Percentiles rank a stretch among this genome's conserved stretches.
These are phyloP conservation scores for Magnusiomyces starmeri DNA, from an alignment of 1,139 yeast species.

Conservation along the genomic window DNA sequence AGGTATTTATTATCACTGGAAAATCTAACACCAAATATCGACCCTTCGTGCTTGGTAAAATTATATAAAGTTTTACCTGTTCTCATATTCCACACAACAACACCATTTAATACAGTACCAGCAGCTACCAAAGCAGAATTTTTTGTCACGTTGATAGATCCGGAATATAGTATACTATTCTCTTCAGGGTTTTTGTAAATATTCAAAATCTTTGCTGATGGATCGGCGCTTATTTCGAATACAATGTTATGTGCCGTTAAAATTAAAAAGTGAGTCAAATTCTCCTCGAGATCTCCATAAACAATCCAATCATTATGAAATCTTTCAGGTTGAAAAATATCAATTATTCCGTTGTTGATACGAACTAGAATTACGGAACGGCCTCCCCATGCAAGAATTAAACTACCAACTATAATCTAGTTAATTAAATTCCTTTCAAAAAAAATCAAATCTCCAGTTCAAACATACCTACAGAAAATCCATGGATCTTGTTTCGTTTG, in stretches of 20 bases:
- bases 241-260: constrained; percentile 80
- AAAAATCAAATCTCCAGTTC: too few species aligned
- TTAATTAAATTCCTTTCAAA: background rate
- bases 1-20: constrained; percentile 50
- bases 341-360: constrained; percentile 18
- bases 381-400: constrained; percentile 60
- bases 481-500: constrained; percentile 70
- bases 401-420: constrained; percentile 20
- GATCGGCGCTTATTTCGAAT: constrained; percentile 39
- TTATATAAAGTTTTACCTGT: constrained; percentile 44
- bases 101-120: constrained; percentile 90
- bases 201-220: constrained; percentile 31
- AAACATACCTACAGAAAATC: constrained; percentile 41
- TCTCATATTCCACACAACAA: constrained; percentile 55
- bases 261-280: constrained; percentile 42
- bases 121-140: constrained; percentile 57
- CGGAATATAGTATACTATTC: constrained; percentile 81
- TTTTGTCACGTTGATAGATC: constrained; percentile 50
- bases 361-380: constrained; percentile 46
- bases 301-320: constrained; percentile 8
- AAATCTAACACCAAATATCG: constrained; percentile 73
- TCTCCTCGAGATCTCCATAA: background rate
- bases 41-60: constrained; percentile 76
- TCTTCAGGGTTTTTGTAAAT: constrained; percentile 50
- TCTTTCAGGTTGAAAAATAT: constrained; percentile 2